phyloP scores from a whole-genome alignment of 2,329 filamentous ascomycete genomes.

The Dryadomyces quercivorus region DNA sequence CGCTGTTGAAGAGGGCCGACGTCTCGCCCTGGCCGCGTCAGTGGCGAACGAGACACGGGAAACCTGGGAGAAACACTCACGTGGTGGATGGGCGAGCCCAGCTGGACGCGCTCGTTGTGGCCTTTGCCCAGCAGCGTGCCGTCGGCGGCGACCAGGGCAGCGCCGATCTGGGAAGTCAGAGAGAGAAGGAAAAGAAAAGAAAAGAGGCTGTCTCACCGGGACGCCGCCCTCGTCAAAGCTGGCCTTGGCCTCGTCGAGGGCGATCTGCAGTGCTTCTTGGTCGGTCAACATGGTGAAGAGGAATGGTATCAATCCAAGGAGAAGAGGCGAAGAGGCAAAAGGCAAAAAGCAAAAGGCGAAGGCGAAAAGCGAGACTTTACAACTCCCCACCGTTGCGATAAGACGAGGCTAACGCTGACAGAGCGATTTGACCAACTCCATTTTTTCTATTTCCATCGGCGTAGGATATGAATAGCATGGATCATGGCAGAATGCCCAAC shows the following conservation, averaged over 20 bases:
- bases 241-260: constrained; percentile 32
- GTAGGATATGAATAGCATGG: too few species aligned
- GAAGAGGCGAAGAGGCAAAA: neutral
- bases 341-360: neutral
- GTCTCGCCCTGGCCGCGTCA: constrained; percentile 53
- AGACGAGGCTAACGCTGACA: neutral
- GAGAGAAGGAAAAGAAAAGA: neutral
- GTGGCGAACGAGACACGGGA: too few species aligned
- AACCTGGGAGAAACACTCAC: constrained; percentile 33
- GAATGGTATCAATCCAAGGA: neutral
- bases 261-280: constrained; percentile 19
- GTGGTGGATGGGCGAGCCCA: constrained; percentile 58
- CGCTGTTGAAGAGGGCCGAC: constrained; percentile 61
- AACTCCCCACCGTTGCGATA: neutral
- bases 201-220: constrained; percentile 28
- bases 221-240: constrained; percentile 35
- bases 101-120: constrained; percentile 67
- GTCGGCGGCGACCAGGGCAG: constrained; percentile 51
- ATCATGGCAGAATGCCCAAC: too few species aligned
- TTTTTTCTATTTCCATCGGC: too few species aligned
- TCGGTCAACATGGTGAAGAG: constrained; percentile 7
- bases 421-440: neutral
- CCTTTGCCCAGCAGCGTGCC: constrained; percentile 60
- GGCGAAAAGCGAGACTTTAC: neutral
- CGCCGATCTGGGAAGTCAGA: constrained; percentile 29